Base-by-base conservation (phyloP, 2,329 filamentous ascomycete genomes). In the Colletotrichum sidae region DNA sequence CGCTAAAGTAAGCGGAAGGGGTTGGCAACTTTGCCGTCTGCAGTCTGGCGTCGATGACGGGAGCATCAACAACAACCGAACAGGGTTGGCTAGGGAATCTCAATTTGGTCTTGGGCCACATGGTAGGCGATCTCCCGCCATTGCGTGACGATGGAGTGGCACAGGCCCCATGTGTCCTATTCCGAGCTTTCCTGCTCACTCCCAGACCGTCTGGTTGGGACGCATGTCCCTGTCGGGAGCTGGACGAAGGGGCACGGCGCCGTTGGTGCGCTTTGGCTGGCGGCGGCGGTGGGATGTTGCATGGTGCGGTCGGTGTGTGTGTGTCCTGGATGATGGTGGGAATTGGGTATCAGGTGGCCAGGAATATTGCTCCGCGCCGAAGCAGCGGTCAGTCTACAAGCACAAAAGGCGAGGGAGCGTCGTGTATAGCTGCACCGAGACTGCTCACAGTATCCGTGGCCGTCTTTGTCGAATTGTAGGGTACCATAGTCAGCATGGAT, bases 41-140 rank as follows among this genome's bases (percentile, higher is more conserved):
- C 54, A 55, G 49, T 67, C 25, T 59, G 60, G 54, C 44, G 49
- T 47, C 34, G n/a, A 54, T 37, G 44, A 55, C 55, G 49, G 38
- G 13, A 41, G 17, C 34, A 12, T 15, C 47, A 34, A 53, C 38
- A 39, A 33, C 15, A 33, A 49, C 49, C 37, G 49, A 67, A 13
- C 46, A 58, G 37, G 17, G 63, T 63, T 67, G 53, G 41, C 60
- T 46, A 62, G 52, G 58, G 25, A 65, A 65, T 25, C 25, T 25
- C 4, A 25, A 25, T 25, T 4, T 25, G 25, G 25, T 65, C 25
- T 34, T 42, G 37, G 45, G 15, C 64, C 64, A 60, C 64, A 53
- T 56, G 59, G 49, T 13, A 51, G 54, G n/a, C 44, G 60, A 67
- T 67, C 64, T 67, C 64, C 64, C 64, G 64, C 59, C 54, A 46